Evolutionary conservation across 257 asterid genomes (phyloP), one percentile per base, ranked within the genome.

Genomic region (Ehretia macrophylla): DNA sequence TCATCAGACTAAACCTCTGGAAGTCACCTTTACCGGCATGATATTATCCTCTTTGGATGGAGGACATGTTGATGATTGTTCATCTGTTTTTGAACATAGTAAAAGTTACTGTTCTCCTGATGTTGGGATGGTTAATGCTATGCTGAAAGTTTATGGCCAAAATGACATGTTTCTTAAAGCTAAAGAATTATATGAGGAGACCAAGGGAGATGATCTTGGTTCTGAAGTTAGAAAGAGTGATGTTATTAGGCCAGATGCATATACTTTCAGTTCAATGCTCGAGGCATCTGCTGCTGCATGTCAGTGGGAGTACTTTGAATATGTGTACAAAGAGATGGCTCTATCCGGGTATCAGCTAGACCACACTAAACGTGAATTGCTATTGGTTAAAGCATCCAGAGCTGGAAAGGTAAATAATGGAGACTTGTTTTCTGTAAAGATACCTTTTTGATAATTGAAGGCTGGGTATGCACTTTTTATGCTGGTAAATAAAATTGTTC

Each of bases 281-380:
- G 88, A 83, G 82, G 84, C 83, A 37, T 88, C 99, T 70, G 90
- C 95, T 62, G 71, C 72, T 60, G 86, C 96, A 55, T 85, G 71
- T 37, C 97, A 88, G 60, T 88, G 97, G 97, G 97, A 92, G 68
- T 88, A 86, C 71, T 92, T 92, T 59, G 99, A 86, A 58, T 68
- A 76, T 35, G 87, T 88, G 23, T 92, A 88, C 65, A 85, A 79
- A 69, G 94, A 86, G 69, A 92, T 88, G 97, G 53, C 72, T 52
- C 83, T 92, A 20, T 66, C 75, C 0, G 93, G 90, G 59, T 57
- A 81, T 79, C 82, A 54, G 59, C 63, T 83, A 32, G 82, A 84
- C 77, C 83, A 69, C 60, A 68, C 51, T 17, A 86, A 75, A 72
- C 86, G 81, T 55, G 83, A 83, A 32, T 57, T 21, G 49, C 63